These are phyloP conservation scores for Aspergillus ruber DNA, from an alignment of 2,329 filamentous ascomycete species.

Conservation along the genomic window DNA sequence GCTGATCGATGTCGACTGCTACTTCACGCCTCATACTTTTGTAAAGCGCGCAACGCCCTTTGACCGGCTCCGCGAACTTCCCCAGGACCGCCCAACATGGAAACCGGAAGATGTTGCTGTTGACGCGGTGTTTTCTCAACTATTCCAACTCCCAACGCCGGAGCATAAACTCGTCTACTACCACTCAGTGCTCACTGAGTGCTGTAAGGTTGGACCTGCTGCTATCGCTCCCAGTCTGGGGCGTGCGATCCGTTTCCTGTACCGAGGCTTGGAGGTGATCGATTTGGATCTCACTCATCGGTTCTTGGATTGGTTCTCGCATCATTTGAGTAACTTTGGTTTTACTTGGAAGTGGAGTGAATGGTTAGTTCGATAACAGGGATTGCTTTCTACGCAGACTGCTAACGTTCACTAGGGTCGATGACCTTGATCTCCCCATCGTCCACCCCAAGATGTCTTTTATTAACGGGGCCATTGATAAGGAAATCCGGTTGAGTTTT, in stretches of 20 bases:
- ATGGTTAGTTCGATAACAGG: conserved; percentile 53
- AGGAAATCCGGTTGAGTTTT: conserved; percentile 94
- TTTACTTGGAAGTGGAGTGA: conserved; percentile 99
- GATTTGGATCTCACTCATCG: conserved; percentile 81
- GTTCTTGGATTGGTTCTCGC: conserved; percentile 96
- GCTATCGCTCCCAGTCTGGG: conserved; percentile 94
- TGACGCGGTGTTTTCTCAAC: conserved; percentile 94
- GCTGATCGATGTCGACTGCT: conserved; percentile 89
- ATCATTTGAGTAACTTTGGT: conserved; percentile 97
- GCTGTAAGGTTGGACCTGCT: conserved; percentile 90
- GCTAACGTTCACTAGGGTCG: conserved; percentile 48
- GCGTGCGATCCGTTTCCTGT: conserved; percentile 85
- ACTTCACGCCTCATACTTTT: conserved; percentile 84
- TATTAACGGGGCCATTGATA: conserved; percentile 83
- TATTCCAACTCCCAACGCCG: conserved; percentile 77
- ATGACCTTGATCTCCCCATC: conserved; percentile 70
- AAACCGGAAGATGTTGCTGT: conserved; percentile 96
- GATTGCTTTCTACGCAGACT: background rate
- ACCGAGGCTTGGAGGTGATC: conserved; percentile 72
- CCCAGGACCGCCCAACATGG: conserved; percentile 69
- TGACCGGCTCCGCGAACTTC: conserved; percentile 67
- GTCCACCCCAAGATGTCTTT: conserved; percentile 89
- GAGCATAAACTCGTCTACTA: conserved; percentile 97
- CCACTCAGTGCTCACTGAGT: conserved; percentile 87
- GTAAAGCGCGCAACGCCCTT: conserved; percentile 89